A percentile compares a stretch with the other conserved stretches of the same genome.
These are phyloP conservation scores for Neopestalotiopsis rosae DNA, from an alignment of 2,329 filamentous ascomycete species.

Conservation along the genomic window DNA sequence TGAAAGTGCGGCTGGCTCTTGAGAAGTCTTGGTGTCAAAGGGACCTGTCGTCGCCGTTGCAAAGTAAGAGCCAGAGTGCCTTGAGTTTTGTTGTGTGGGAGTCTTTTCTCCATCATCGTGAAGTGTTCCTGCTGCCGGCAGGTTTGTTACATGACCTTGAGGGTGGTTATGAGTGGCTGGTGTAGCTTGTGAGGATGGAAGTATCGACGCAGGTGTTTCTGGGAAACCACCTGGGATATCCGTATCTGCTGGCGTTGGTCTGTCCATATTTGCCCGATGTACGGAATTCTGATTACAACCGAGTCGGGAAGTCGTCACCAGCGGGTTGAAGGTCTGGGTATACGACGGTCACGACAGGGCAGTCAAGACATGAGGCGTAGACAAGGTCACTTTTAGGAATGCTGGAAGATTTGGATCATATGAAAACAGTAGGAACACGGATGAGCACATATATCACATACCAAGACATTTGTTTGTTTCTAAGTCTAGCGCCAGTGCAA, in stretches of 20 bases:
- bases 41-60: background rate
- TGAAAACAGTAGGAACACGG: background rate
- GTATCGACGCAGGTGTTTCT: slow-evolving; percentile 31
- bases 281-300: background rate
- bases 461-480: background rate
- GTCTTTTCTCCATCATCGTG: background rate
- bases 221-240: slow-evolving; percentile 40
- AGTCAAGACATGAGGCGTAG: background rate
- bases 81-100: slow-evolving; percentile 1
- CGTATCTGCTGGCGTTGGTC: slow-evolving; percentile 34
- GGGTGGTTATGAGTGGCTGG: slow-evolving; percentile 13
- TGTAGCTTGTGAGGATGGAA: slow-evolving; percentile 20
- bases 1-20: background rate
- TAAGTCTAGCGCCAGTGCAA: background rate
- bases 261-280: slow-evolving; percentile 27
- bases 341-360: background rate
- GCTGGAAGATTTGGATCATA: background rate
- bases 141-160: slow-evolving; percentile 19
- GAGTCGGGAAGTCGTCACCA: background rate
- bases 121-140: background rate
- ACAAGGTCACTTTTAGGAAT: background rate
- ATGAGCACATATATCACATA: background rate
- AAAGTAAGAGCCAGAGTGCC: background rate
- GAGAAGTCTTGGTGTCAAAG: background rate
- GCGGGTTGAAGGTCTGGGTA: background rate